Base-by-base conservation (phyloP, 768 basidiomycete species). In the Ephemerocybe angulata region DNA sequence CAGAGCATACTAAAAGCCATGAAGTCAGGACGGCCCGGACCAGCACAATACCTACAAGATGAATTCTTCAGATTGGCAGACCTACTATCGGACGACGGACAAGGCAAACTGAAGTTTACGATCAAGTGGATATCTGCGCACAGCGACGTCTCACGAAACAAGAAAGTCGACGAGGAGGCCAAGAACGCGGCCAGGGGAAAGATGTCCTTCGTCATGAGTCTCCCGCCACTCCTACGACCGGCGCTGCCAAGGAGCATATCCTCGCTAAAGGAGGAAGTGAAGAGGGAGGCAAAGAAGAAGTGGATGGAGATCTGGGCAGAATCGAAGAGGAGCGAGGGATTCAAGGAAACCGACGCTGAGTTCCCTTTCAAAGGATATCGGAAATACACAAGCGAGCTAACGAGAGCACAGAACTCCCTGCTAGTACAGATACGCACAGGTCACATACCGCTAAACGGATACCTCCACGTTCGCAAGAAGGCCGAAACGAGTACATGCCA, bases 391-490 rank as follows among this genome's bases (percentile, higher is more conserved):
- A 35, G 55, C 17, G 35, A 54, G 0, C 37, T 61, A 4, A 50
- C 21, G 1, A 6, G 60, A 28, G 25, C 40, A 0, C 52, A 62
- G 30, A 56, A 57, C 1, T 58, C 61, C 27, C 19, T 64, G 0
- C 50, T 72, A 2, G 55, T 62, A 0, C 70, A 72, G 40, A 41
- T 72, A 0, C 53, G 67, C 21, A 66, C 67, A 31, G 61, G 65
- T 0, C 70, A 72, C 47, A 44, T 62, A 29, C 63, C 66, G 0
- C 64, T 70, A 3, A 67, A 70, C 40, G 41, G 33, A n/a, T 58
- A 53, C 22, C 48, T 58, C 7, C 47, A 42, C 37, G 54, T 41
- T 28, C 28, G 46, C 38, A 30, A 41, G 22, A 31, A 35, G 24
- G 35, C 33, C 3, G 51, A 48, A 4, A 22, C 44, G 15, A 35